A percentile compares a stretch with the other conserved stretches of the same genome.
phyloP scores from a whole-genome alignment of 345 rosid species.

The Salix udensis region DNA sequence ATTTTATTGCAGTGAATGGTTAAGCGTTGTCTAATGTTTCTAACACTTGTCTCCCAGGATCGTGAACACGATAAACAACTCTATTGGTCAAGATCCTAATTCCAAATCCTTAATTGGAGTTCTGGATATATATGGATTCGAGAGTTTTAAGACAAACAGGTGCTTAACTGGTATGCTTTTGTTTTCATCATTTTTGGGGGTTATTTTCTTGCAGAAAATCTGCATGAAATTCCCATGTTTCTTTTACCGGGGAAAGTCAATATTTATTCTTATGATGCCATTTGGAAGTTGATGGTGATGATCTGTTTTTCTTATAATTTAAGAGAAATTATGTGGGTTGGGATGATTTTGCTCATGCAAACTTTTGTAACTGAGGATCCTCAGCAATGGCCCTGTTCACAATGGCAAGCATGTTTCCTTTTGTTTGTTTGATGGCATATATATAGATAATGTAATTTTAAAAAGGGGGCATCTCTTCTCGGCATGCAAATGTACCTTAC shows the following conservation, averaged over 20 bases:
- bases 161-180: constrained; percentile 64
- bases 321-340: neutral
- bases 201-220: constrained; percentile 24
- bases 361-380: neutral
- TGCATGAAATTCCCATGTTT: constrained; percentile 22
- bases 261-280: neutral
- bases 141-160: constrained; percentile 99
- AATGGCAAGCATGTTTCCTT: neutral
- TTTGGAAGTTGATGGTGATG: neutral
- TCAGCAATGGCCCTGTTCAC: neutral
- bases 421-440: neutral
- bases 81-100: constrained; percentile 92
- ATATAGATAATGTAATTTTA: neutral
- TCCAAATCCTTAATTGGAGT: constrained; percentile 91
- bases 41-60: constrained; percentile 50
- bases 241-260: neutral
- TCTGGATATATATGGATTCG: constrained; percentile 98
- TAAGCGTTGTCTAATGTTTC: neutral
- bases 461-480: neutral
- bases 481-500: neutral
- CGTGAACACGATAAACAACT: constrained; percentile 78
- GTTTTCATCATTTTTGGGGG: constrained; percentile 39
- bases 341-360: constrained; percentile 9
- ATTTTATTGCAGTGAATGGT: no score
- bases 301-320: neutral